Conservation (phyloP, 129 eudicot species). For the Saussurea involucrata region DNA sequence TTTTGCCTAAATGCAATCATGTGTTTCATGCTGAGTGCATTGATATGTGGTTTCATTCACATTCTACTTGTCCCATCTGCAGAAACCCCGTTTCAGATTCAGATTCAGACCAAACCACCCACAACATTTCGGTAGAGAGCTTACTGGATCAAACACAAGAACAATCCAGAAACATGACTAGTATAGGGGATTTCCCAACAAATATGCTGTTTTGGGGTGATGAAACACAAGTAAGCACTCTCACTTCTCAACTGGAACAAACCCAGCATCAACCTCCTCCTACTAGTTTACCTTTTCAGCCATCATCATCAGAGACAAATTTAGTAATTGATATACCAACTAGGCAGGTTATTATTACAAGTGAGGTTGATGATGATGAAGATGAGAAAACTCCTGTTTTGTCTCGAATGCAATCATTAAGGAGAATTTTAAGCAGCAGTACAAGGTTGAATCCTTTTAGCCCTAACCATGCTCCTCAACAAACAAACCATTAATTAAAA, state of each 20-base stretch:
- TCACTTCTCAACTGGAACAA: conserved; percentile 43
- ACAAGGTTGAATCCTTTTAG: conserved; percentile 64
- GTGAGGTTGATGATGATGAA: conserved; percentile 57
- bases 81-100: conserved; percentile 40
- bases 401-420: conserved; percentile 53
- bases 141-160: conserved; percentile 17
- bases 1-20: conserved; percentile 40
- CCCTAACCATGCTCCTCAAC: conserved; percentile 42
- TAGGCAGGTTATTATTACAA: conserved; percentile 19
- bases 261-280: conserved; percentile 11
- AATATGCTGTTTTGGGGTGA: conserved; percentile 90
- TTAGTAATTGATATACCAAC: conserved; percentile 68
- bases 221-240: conserved; percentile 58
- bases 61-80: conserved; percentile 43
- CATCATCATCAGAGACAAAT: conserved; percentile 25
- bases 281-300: conserved; percentile 16
- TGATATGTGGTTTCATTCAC: conserved; percentile 42
- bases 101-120: conserved; percentile 25
- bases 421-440: conserved; percentile 69
- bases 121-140: conserved; percentile 16
- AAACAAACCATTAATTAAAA: not conserved
- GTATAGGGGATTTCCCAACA: conserved; percentile 42
- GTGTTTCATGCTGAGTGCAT: conserved; percentile 41
- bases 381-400: conserved; percentile 42
- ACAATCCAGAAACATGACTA: not conserved